A percentile compares a stretch with the other conserved stretches of the same genome.
Conservation (phyloP, 2,329 filamentous ascomycete species). For the Stemphylium beticola region DNA sequence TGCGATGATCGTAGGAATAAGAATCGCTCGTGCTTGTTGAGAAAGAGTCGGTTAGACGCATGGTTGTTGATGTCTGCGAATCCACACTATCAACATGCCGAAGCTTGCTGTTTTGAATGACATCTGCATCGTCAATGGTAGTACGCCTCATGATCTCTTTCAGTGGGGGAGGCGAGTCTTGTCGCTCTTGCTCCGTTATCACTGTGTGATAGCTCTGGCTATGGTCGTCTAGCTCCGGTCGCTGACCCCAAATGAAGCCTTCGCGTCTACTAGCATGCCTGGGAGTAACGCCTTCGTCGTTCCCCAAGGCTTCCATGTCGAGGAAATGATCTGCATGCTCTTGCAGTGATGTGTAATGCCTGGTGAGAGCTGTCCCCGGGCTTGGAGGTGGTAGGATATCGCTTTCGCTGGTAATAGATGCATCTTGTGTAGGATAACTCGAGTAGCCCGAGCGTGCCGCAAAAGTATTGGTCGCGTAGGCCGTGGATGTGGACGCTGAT, state of each 20-base stretch:
- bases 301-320: background rate
- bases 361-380: slow-evolving; percentile 12
- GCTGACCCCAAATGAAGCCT: slow-evolving; percentile 33
- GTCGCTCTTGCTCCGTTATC: slow-evolving; percentile 15
- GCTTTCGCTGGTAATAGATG: slow-evolving; percentile 9
- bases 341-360: slow-evolving; percentile 33
- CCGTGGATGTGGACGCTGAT: slow-evolving; percentile 8
- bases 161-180: slow-evolving; percentile 25
- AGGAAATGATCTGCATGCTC: slow-evolving; percentile 33
- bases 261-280: slow-evolving; percentile 30
- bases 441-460: slow-evolving; percentile 7
- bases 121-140: slow-evolving; percentile 17
- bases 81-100: slow-evolving; percentile 19
- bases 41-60: background rate
- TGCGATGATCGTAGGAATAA: slow-evolving; percentile 17
- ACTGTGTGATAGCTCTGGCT: slow-evolving; percentile 17
- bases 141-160: slow-evolving; percentile 26
- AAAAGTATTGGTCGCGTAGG: slow-evolving; percentile 9
- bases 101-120: slow-evolving; percentile 15
- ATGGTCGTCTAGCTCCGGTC: slow-evolving; percentile 8
- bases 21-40: slow-evolving; percentile 4
- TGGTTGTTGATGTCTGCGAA: slow-evolving; percentile 14
- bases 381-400: background rate
- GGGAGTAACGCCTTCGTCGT: slow-evolving; percentile 17
- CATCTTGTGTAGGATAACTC: slow-evolving; percentile 1